A percentile compares a stretch with the other conserved stretches of the same genome.
Evolutionary conservation across 73 alveolate genomes (phyloP).

Genomic region (Stentor roeselii): DNA sequence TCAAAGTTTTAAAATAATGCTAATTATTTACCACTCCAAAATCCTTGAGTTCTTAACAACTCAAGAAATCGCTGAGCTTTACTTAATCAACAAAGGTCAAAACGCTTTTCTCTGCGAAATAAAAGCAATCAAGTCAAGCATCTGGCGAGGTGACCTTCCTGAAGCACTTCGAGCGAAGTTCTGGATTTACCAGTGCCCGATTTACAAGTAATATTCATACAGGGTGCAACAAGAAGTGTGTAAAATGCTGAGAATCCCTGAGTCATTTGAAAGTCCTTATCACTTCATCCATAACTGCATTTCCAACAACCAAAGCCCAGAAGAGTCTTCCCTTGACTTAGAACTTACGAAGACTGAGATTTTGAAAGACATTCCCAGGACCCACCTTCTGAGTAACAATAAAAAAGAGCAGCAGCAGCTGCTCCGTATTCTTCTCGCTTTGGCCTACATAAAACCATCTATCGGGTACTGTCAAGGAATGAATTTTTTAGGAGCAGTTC

Average conservation of each 20-base stretch:
- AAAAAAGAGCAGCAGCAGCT: slow-evolving; percentile 30
- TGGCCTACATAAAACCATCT: slow-evolving; percentile 52
- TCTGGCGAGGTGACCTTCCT: slow-evolving; percentile 24
- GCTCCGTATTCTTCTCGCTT: slow-evolving; percentile 24
- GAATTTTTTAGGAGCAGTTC: slow-evolving; percentile 70
- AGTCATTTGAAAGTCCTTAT: background rate
- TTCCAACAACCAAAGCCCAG: background rate
- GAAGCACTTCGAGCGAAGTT: background rate
- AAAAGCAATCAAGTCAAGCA: slow-evolving; percentile 20
- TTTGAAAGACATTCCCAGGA: slow-evolving; percentile 3
- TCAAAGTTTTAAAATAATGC: background rate
- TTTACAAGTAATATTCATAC: background rate
- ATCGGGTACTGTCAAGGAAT: slow-evolving; percentile 78
- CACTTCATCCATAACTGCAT: background rate
- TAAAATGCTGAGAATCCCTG: slow-evolving; percentile 15
- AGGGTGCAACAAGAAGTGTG: slow-evolving; percentile 18
- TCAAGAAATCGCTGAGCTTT: background rate
- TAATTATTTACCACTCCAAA: background rate
- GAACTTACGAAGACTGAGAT: background rate
- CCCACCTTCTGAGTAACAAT: background rate
- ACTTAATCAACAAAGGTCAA: background rate
- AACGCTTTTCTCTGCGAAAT: background rate
- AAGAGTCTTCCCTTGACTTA: background rate
- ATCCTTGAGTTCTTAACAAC: background rate
- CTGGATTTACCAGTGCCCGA: slow-evolving; percentile 21